Evolutionary conservation across 306 rosid species (phyloP), one percentile per base, ranked within the genome.

Genomic region (Sicyos baderoa): DNA sequence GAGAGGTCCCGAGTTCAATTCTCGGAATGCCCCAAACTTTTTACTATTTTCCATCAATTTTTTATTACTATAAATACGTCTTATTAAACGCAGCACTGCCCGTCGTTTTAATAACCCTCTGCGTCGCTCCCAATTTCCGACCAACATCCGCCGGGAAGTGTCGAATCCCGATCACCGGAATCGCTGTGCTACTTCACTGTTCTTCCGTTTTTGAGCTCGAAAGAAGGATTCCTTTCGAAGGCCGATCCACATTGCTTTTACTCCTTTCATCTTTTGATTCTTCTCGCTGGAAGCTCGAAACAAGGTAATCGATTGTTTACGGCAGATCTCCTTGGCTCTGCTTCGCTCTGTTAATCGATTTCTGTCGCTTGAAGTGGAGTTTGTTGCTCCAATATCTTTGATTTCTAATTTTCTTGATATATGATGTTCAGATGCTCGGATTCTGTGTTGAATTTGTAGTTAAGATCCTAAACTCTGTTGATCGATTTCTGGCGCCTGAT

Each of bases 1-100:
- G 52, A 63, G 69, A 63, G 69, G 69, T 63, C 69, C 69, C 69
- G 69, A 63, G 69, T 63, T 63, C 69, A 63, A 63, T 63, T 63
- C 69, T 63, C 69, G 69, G 69, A 63, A 63, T 63, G 69, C 69
- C 68, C 69, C 69, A 9, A 9, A 0, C 0, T 9, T 4, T 21
- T 51, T 16, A 6, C 7, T 7, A 37, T 40, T 35, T 6, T 35
- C 7, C 42, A 35, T 35, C 42, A 40, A 40, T 40, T 40, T 40
- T 40, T 40, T 9, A 9, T 7, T 40, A 40, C 45, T 40, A 7
- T 40, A 7, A 40, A 40, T 40, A 6, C 0, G 45, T 7, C 45
- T 9, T 12, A 40, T 9, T 7, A 40, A 40, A 40, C 45, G 45
- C 45, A 40, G 45, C 45, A 7, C 45, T 40, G 45, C 45, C 45